Evolutionary conservation across 1,284 basidiomycete species (phyloP).

Genomic region (Puccinia novopanici): DNA sequence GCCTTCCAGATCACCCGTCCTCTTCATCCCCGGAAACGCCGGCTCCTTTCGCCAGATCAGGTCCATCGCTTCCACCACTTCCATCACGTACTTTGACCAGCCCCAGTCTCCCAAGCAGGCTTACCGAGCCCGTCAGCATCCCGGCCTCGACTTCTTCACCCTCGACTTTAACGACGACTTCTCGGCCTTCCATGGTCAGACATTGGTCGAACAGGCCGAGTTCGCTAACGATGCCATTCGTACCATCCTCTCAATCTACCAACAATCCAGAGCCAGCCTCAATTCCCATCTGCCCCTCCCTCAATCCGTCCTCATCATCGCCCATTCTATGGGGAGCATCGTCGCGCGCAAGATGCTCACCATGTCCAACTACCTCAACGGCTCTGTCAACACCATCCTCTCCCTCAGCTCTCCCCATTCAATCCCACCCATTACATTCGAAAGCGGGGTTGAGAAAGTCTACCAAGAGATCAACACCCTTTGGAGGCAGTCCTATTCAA

Average conservation of each 20-base stretch:
- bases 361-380: constrained; percentile 62
- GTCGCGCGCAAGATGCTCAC: constrained; percentile 72
- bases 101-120: constrained; percentile 50
- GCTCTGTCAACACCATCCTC: constrained; percentile 73
- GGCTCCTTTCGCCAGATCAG: constrained; percentile 91
- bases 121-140: constrained; percentile 56
- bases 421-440: constrained; percentile 83
- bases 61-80: constrained; percentile 87
- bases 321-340: constrained; percentile 98
- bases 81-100: constrained; percentile 71
- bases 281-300: constrained; percentile 53
- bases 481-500: constrained; percentile 61
- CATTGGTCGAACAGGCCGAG: constrained; percentile 76
- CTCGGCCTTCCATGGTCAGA: constrained; percentile 89
- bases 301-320: constrained; percentile 71
- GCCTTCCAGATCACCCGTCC: constrained; percentile 72
- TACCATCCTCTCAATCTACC: constrained; percentile 78
- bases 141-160: constrained; percentile 78
- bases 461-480: constrained; percentile 64
- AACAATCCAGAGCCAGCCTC: constrained; percentile 52
- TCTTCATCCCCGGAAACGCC: constrained; percentile 97
- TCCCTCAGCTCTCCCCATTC: constrained; percentile 94
- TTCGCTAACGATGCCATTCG: constrained; percentile 74
- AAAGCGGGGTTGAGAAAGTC: constrained; percentile 73
- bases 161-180: constrained; percentile 98